These are phyloP conservation scores for Lathyrus aphaca DNA, from an alignment of 306 rosid genomes.

Conservation along the genomic window DNA sequence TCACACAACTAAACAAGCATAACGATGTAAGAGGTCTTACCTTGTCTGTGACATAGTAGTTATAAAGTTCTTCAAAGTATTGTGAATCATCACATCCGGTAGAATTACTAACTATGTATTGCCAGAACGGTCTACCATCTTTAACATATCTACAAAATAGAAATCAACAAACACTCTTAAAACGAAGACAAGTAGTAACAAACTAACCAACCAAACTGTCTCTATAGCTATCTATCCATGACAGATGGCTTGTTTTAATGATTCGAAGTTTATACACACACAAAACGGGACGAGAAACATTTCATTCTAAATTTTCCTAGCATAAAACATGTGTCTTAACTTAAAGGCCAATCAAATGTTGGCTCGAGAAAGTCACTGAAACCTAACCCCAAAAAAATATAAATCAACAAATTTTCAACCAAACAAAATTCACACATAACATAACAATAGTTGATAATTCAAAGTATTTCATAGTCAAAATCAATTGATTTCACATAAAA, in stretches of 20 bases:
- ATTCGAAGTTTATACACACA: neutral
- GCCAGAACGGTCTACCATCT: constrained; percentile 98
- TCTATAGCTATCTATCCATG: neutral
- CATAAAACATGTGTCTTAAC: constrained; percentile 10
- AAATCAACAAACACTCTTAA: constrained; percentile 1
- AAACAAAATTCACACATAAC: constrained; percentile 14
- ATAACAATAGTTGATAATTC: constrained; percentile 5
- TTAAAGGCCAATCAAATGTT: neutral
- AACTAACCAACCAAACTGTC: constrained; percentile 6
- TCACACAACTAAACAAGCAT: too few species aligned
- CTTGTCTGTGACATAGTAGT: constrained; percentile 86
- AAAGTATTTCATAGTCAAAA: neutral
- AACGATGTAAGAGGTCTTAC: constrained; percentile 42
- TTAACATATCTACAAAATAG: constrained; percentile 78
- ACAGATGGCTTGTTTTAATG: neutral
- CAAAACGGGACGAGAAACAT: neutral
- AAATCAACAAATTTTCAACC: constrained; percentile 22
- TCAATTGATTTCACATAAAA: constrained; percentile 12
- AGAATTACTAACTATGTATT: constrained; percentile 83
- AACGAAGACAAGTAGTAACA: neutral
- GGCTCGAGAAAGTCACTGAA: too few species aligned
- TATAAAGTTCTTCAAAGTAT: constrained; percentile 92
- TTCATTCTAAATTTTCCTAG: constrained; percentile 4
- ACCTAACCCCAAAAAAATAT: constrained; percentile 1
- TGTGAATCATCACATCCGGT: constrained; percentile 95